Evolutionary conservation across 441 rosid genomes (phyloP), one percentile per base, ranked within the genome.

Genomic region (Isatis lusitanica): DNA sequence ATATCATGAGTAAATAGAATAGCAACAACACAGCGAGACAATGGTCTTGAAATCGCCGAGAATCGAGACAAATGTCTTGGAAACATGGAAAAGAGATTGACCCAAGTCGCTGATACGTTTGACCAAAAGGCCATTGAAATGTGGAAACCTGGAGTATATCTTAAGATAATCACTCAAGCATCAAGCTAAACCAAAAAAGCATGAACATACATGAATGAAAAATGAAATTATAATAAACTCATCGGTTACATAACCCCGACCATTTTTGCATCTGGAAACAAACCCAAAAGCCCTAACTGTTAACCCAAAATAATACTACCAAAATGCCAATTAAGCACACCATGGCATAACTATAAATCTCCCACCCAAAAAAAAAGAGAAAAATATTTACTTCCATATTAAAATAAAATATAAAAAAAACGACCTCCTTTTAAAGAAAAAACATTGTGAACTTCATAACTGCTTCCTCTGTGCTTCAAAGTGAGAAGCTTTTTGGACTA

Each of bases 311-410:
- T 60, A 60, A 12, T 61, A 48, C 70, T 63, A 63, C 61, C 79
- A 76, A 76, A 76, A 70, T 59, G 64, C 73, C 80, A 64, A 68
- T 47, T 31, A 70, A 71, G 64, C 75, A 70, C 57, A 55, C 57
- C 16, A 33, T 17, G 79, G 26, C 68, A 42, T 50, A 62, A 39
- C 64, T 56, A 69, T 26, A 76, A 63, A 63, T 7, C 70, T 36
- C 65, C 70, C 66, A 12, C 21, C 44, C n/a, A n/a, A n/a, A 46
- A 63, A 33, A 40, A 18, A 1, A 11, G 0, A 5, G 6, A 44
- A 44, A 53, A 4, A 59, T 76, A 76, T 71, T 70, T 76, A 76
- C 80, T 63, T 58, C 12, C 31, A 44, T 13, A 71, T 4, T 40
- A 7, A 43, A 39, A n/a, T 30, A 26, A 26, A 26, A 13, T 26